These are phyloP conservation scores for Buxus sempervirens DNA, from an alignment of 164 flowering plant species.

Conservation along the genomic window DNA sequence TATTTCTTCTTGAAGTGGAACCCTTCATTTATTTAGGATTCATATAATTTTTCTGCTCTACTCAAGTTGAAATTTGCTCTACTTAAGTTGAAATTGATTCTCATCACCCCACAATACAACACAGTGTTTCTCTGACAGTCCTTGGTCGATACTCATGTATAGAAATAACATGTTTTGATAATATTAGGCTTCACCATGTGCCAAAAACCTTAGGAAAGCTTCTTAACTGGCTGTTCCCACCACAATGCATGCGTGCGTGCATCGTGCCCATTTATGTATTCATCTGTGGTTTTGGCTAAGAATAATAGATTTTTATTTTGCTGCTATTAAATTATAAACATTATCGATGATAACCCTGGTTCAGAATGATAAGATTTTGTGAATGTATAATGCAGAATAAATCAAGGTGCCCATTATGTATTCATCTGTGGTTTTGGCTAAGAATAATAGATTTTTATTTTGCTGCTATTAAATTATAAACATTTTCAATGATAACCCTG, in stretches of 20 bases:
- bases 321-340: not conserved
- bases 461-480: not conserved
- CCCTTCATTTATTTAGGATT: too few relatives aligned
- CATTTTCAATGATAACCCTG: not conserved
- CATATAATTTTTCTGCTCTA: not conserved
- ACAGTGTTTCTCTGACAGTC: not conserved
- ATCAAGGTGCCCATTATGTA: too few relatives aligned
- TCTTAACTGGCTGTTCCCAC: not conserved
- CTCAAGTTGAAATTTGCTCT: too few relatives aligned
- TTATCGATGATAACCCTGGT: slow-evolving; percentile 1
- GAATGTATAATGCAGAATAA: too few relatives aligned
- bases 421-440: too few relatives aligned
- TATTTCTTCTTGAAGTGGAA: too few relatives aligned
- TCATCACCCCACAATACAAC: not conserved
- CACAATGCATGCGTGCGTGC: not conserved
- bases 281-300: too few relatives aligned
- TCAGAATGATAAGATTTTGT: too few relatives aligned
- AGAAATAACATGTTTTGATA: not conserved
- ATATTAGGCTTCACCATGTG: not conserved
- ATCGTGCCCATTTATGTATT: not conserved
- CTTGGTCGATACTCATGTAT: not conserved
- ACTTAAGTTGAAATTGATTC: not conserved
- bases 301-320: not conserved
- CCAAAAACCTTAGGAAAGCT: not conserved
- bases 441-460: not conserved